Evolutionary conservation across 176 grass and related monocot species (phyloP).

Genomic region (Miscanthus lutarioriparius): DNA sequence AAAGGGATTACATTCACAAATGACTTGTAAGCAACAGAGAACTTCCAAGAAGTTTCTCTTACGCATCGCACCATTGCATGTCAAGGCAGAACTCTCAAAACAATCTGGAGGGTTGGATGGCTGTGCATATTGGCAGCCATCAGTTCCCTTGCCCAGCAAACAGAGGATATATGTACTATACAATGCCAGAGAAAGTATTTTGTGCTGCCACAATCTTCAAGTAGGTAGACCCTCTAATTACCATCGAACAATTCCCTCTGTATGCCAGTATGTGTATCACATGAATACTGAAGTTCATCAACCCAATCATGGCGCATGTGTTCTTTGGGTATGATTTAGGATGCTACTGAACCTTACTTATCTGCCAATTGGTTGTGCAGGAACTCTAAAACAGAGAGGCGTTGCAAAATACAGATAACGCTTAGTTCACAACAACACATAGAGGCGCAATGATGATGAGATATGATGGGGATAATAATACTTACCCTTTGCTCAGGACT

Average conservation of each 20-base stretch:
- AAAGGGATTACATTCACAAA: neutral
- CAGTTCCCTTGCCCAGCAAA: neutral
- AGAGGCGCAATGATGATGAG: neutral
- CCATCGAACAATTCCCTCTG: conserved; percentile 1
- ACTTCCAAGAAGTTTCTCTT: neutral
- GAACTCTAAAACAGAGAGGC: conserved; percentile 66
- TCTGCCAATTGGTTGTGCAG: conserved; percentile 58
- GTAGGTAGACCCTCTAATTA: neutral
- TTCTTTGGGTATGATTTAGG: neutral
- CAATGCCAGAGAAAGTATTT: neutral
- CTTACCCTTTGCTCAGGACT: conserved; percentile 63
- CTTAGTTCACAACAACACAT: neutral
- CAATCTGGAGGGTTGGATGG: neutral
- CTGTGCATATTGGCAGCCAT: neutral
- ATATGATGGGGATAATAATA: neutral
- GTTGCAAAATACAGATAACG: conserved; percentile 33
- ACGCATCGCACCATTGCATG: neutral
- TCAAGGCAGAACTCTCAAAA: neutral
- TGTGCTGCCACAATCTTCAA: neutral
- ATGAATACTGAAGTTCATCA: conserved; percentile 1
- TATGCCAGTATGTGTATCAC: neutral
- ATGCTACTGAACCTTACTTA: conserved; percentile 31
- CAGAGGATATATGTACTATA: conserved; percentile 6
- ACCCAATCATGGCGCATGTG: neutral
- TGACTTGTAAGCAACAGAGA: neutral